A percentile compares a stretch with the other conserved stretches of the same genome.
Conservation (phyloP, 495 filamentous ascomycete species). For the Pyrenula massariospora region DNA sequence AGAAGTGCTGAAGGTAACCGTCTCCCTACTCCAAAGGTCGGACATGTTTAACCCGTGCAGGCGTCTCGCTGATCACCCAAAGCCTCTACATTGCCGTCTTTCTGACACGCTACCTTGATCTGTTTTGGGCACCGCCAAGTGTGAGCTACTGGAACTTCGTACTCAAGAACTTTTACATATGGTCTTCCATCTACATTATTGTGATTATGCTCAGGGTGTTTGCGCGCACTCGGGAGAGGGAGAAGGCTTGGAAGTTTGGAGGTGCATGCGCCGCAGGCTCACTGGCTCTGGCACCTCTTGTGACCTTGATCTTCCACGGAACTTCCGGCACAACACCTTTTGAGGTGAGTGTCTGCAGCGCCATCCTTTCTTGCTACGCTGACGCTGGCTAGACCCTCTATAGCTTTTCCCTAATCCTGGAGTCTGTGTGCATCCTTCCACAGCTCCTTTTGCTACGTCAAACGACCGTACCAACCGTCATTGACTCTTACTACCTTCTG, state of each 20-base stretch:
- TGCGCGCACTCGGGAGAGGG: conserved; percentile 77
- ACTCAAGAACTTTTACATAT: conserved; percentile 76
- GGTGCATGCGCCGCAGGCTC: conserved; percentile 48
- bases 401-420: conserved; percentile 81
- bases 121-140: conserved; percentile 38
- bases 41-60: conserved; percentile 22
- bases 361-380: conserved; percentile 28
- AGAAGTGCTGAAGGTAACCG: conserved; percentile 69
- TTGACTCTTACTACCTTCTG: conserved; percentile 88
- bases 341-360: conserved; percentile 23
- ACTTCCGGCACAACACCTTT: conserved; percentile 6
- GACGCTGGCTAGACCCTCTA: conserved; percentile 47
- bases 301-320: conserved; percentile 48
- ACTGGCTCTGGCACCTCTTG: conserved; percentile 49
- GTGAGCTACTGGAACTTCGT: conserved; percentile 50
- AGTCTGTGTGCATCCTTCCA: conserved; percentile 81
- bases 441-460: conserved; percentile 87
- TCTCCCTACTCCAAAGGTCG: conserved; percentile 7
- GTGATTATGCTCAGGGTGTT: conserved; percentile 77
- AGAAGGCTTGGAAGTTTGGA: conserved; percentile 83
- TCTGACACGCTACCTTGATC: conserved; percentile 73
- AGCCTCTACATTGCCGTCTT: conserved; percentile 81
- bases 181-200: conserved; percentile 77
- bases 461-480: conserved; percentile 88
- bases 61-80: conserved; percentile 91